Conservation (phyloP, 2,329 filamentous ascomycete genomes). For the Raffaelea ambrosiae region DNA sequence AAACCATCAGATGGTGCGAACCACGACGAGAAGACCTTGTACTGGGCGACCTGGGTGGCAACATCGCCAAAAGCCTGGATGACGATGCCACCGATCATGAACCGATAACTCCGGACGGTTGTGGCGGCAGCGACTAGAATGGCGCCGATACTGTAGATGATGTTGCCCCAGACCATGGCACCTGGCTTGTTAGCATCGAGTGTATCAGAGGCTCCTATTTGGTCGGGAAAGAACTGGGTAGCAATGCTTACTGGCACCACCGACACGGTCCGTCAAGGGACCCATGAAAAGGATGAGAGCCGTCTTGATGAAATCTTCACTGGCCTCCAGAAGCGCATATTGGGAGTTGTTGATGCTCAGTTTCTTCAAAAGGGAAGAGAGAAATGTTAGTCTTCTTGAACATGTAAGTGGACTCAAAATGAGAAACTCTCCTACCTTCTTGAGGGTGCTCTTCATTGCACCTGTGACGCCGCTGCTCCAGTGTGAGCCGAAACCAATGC, state of each 20-base stretch:
- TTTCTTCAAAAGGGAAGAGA: too few species aligned
- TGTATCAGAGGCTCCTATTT: too few species aligned
- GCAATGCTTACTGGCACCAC: constrained; percentile 34
- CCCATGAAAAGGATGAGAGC: constrained; percentile 46
- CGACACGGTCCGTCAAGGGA: constrained; percentile 35
- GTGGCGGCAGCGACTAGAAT: constrained; percentile 51
- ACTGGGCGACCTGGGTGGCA: constrained; percentile 55
- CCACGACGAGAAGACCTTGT: constrained; percentile 58
- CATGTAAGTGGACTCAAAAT: too few species aligned
- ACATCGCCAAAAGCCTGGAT: constrained; percentile 53
- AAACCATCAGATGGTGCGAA: constrained; percentile 54
- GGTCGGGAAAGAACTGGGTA: background rate
- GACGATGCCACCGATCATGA: constrained; percentile 51
- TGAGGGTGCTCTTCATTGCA: constrained; percentile 12
- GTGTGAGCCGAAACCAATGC: constrained; percentile 11
- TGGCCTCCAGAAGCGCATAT: constrained; percentile 50
- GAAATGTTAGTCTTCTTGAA: background rate
- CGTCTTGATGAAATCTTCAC: constrained; percentile 54
- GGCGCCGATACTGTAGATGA: constrained; percentile 48
- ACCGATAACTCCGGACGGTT: constrained; percentile 44
- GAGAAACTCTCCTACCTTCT: constrained; percentile 8
- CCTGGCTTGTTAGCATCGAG: constrained; percentile 12
- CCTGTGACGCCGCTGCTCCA: constrained; percentile 14
- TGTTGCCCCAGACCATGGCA: constrained; percentile 53
- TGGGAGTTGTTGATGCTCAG: constrained; percentile 51